phyloP scores from a whole-genome alignment of 345 rosid genomes.

The Hypericum androsaemum region DNA sequence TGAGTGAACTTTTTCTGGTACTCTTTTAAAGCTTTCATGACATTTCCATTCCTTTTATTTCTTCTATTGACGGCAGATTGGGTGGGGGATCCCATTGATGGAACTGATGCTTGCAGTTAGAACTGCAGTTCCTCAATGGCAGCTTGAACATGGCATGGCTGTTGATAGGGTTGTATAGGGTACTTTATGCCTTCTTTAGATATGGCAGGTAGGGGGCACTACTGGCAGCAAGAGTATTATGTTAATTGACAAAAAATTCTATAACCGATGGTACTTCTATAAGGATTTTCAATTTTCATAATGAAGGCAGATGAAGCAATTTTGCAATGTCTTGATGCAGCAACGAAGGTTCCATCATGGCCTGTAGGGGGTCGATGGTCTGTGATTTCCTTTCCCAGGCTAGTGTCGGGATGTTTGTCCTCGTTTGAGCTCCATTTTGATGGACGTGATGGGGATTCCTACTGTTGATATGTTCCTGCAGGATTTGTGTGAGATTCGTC shows the following conservation, averaged over 20 bases:
- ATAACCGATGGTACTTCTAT: not conserved
- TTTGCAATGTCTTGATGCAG: conserved; percentile 74
- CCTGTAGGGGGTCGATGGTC: conserved; percentile 83
- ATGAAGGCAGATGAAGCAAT: too few species aligned
- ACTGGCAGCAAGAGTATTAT: not conserved
- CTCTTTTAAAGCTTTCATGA: too few species aligned
- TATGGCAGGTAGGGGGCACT: conserved; percentile 88
- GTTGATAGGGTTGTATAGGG: conserved; percentile 97
- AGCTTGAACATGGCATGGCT: conserved; percentile 90
- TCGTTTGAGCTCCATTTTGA: conserved; percentile 32
- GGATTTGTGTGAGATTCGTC: conserved; percentile 41
- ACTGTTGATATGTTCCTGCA: conserved; percentile 20
- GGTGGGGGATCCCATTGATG: conserved; percentile 91
- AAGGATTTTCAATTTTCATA: not conserved
- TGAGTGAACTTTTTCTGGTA: too few species aligned
- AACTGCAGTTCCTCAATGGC: conserved; percentile 81
- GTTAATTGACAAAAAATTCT: not conserved
- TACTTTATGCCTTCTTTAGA: conserved; percentile 96
- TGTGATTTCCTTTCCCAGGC: conserved; percentile 52
- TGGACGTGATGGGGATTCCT: conserved; percentile 31
- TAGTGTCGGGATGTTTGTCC: conserved; percentile 30
- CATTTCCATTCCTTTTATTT: not conserved
- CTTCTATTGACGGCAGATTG: conserved; percentile 36
- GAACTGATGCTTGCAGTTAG: conserved; percentile 92
- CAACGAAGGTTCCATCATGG: conserved; percentile 91